Conservation (phyloP, 441 rosid genomes). For the Rhodomyrtus psidioides region DNA sequence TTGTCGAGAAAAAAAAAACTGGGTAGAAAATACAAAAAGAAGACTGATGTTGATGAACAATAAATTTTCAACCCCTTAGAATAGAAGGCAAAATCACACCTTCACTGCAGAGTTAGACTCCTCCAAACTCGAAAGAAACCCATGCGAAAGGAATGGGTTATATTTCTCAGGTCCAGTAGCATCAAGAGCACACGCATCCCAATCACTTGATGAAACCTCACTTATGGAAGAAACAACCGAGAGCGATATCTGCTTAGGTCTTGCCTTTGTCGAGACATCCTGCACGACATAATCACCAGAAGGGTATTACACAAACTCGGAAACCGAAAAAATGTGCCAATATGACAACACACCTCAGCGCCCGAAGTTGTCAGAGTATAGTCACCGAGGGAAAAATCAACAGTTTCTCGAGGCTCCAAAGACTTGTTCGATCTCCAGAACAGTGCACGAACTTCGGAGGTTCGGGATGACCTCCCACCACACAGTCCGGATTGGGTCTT, state of each 20-base stretch:
- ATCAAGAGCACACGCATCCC: conserved; percentile 85
- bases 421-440: conserved; percentile 72
- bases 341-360: conserved; percentile 37
- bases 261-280: conserved; percentile 23
- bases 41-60: not conserved
- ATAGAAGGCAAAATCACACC: conserved; percentile 23
- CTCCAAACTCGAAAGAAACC: conserved; percentile 85
- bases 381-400: conserved; percentile 37
- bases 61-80: not conserved
- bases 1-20: not conserved
- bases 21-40: not conserved
- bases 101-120: conserved; percentile 58
- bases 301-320: not conserved
- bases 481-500: conserved; percentile 17
- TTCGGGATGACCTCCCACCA: conserved; percentile 11
- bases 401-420: conserved; percentile 24
- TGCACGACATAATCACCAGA: conserved; percentile 13
- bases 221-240: conserved; percentile 66
- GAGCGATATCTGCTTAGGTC: conserved; percentile 34
- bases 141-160: conserved; percentile 79
- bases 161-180: conserved; percentile 52
- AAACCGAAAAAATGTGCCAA: not conserved
- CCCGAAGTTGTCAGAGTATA: conserved; percentile 41
- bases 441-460: conserved; percentile 38
- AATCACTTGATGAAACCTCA: conserved; percentile 51